Evolutionary conservation across 306 rosid species (phyloP).

Genomic region (Comarum palustre): DNA sequence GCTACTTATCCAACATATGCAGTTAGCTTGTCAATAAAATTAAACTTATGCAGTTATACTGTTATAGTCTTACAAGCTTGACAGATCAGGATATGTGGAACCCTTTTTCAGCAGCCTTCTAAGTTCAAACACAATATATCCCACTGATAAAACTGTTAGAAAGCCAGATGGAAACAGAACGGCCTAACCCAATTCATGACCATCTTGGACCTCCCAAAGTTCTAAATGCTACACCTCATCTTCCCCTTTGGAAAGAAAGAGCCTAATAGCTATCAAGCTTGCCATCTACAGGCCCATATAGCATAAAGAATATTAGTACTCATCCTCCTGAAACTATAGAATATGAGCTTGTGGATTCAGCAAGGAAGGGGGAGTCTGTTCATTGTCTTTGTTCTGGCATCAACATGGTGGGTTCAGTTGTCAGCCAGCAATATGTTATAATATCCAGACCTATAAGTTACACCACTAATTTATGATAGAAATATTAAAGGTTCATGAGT

Average conservation of each 20-base stretch:
- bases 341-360: background rate
- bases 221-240: background rate
- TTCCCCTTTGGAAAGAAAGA: background rate
- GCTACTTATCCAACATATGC: background rate
- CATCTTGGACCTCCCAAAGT: slow-evolving; percentile 3
- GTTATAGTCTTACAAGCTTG: background rate
- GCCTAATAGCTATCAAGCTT: background rate
- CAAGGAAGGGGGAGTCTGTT: background rate
- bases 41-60: background rate
- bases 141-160: background rate
- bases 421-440: too few species aligned
- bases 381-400: background rate
- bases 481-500: too few species aligned
- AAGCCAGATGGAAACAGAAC: background rate
- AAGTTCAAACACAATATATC: background rate
- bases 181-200: background rate
- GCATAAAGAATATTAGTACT: background rate
- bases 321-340: background rate
- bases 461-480: too few species aligned
- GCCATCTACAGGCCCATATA: background rate
- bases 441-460: too few species aligned
- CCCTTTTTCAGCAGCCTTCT: too few species aligned
- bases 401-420: slow-evolving; percentile 7
- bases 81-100: background rate
- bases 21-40: background rate